Evolutionary conservation across 139 green algal genomes (phyloP).

Genomic region (Zygnema circumcarinatum): DNA sequence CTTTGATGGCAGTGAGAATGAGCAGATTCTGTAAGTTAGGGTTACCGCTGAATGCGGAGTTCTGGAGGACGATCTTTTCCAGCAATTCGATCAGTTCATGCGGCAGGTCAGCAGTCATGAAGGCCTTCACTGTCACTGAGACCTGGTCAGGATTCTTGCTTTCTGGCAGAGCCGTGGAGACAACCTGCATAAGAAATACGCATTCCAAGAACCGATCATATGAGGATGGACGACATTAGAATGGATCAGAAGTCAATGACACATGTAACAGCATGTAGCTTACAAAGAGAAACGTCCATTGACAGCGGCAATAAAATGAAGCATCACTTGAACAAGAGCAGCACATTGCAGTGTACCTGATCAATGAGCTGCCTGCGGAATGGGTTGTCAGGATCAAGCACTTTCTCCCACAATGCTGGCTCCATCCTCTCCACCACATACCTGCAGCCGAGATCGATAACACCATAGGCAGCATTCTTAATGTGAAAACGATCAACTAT

Average conservation of each 20-base stretch:
- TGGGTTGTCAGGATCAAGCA: slow-evolving; percentile 85
- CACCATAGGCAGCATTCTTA: too few species aligned
- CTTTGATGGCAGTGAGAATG: slow-evolving; percentile 94
- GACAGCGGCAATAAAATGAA: too few species aligned
- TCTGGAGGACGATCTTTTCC: slow-evolving; percentile 99
- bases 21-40: slow-evolving; percentile 99
- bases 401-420: slow-evolving; percentile 88
- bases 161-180: slow-evolving; percentile 96
- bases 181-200: slow-evolving; percentile 86
- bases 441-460: slow-evolving; percentile 19
- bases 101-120: slow-evolving; percentile 96
- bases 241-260: too few species aligned
- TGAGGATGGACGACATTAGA: not conserved
- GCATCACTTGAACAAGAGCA: too few species aligned
- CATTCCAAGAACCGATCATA: slow-evolving; percentile 40
- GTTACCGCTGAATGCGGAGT: slow-evolving; percentile 95
- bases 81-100: slow-evolving; percentile 98
- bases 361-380: slow-evolving; percentile 88
- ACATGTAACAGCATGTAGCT: too few species aligned
- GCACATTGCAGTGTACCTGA: slow-evolving; percentile 59
- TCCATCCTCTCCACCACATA: slow-evolving; percentile 97
- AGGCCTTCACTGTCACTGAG: slow-evolving; percentile 95
- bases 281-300: too few species aligned
- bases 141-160: slow-evolving; percentile 98
- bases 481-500: too few species aligned